A percentile compares a stretch with the other conserved stretches of the same genome.
Evolutionary conservation across 73 alveolate species (phyloP).

Genomic region (Paramecium caudatum): DNA sequence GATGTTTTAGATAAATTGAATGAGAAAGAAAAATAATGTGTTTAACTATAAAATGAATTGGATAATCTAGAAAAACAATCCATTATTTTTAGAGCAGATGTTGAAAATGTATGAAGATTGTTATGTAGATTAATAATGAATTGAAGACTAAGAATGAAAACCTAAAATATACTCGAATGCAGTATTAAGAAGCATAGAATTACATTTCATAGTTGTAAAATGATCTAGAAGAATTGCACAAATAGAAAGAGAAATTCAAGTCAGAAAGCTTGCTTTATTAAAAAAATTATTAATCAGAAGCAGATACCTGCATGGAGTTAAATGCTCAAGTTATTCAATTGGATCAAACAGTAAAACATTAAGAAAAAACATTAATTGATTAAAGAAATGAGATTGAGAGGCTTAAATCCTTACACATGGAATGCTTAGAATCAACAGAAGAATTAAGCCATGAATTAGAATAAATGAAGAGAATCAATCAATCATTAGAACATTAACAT

Average conservation of each 20-base stretch:
- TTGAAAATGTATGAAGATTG: constrained; percentile 17
- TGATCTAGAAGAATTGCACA: constrained; percentile 57
- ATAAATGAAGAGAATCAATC: neutral
- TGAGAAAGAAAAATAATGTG: constrained; percentile 3
- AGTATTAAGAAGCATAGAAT: constrained; percentile 62
- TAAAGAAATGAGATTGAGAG: constrained; percentile 24
- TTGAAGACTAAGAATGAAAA: constrained; percentile 51
- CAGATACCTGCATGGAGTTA: constrained; percentile 44
- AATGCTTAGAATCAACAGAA: constrained; percentile 4
- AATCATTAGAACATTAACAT: constrained; percentile 38
- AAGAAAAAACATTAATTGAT: constrained; percentile 1
- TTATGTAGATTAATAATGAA: constrained; percentile 31
- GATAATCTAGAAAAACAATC: constrained; percentile 24
- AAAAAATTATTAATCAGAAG: constrained; percentile 54
- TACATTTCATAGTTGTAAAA: constrained; percentile 26
- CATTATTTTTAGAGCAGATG: neutral
- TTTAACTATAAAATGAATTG: neutral
- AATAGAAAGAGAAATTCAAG: constrained; percentile 51
- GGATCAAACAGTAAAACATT: constrained; percentile 41
- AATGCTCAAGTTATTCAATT: constrained; percentile 46
- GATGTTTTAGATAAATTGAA: constrained; percentile 48
- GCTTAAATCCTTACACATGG: constrained; percentile 19
- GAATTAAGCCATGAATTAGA: constrained; percentile 25
- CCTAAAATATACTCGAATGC: constrained; percentile 25
- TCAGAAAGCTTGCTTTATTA: neutral